A percentile compares a stretch with the other conserved stretches of the same genome.
Evolutionary conservation across 2,329 filamentous ascomycete genomes (phyloP).

Genomic region (Dothistroma septosporum): DNA sequence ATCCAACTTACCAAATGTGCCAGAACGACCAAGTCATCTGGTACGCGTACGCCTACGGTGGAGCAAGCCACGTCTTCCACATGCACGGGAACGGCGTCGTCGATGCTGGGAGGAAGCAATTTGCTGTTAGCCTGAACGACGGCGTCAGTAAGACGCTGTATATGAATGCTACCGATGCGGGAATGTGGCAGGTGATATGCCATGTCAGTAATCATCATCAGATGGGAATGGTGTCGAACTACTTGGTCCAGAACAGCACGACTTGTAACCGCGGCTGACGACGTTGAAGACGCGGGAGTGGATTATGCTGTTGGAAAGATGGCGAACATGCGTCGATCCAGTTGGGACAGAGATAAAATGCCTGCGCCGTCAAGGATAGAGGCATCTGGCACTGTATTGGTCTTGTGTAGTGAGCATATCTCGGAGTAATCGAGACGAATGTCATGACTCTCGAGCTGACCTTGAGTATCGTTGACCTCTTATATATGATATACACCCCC

Average conservation of each 20-base stretch:
- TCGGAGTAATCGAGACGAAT: too few relatives aligned
- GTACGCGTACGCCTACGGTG: slow-evolving; percentile 29
- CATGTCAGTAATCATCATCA: slow-evolving; percentile 25
- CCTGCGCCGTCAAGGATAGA: too few relatives aligned
- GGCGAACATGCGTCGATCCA: too few relatives aligned
- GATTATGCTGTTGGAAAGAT: too few relatives aligned
- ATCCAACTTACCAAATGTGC: slow-evolving; percentile 32
- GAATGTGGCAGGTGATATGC: slow-evolving; percentile 29
- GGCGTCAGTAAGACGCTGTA: slow-evolving; percentile 27
- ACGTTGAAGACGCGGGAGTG: too few relatives aligned
- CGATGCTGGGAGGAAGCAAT: slow-evolving; percentile 16
- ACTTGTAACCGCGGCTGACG: too few relatives aligned
- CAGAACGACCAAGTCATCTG: slow-evolving; percentile 31
- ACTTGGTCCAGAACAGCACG: slow-evolving; percentile 10
- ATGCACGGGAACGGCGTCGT: slow-evolving; percentile 30
- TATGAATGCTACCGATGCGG: slow-evolving; percentile 27
- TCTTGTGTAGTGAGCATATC: too few relatives aligned
- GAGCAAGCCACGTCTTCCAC: slow-evolving; percentile 30
- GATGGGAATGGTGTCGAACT: slow-evolving; percentile 26
- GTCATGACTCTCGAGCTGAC: too few relatives aligned
- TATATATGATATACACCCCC: too few relatives aligned
- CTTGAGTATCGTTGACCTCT: too few relatives aligned
- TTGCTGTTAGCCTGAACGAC: slow-evolving; percentile 22
- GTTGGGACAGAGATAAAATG: too few relatives aligned
- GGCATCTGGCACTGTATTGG: too few relatives aligned